Conservation (phyloP, 2,329 filamentous ascomycete genomes). For the Lojkania enalia region DNA sequence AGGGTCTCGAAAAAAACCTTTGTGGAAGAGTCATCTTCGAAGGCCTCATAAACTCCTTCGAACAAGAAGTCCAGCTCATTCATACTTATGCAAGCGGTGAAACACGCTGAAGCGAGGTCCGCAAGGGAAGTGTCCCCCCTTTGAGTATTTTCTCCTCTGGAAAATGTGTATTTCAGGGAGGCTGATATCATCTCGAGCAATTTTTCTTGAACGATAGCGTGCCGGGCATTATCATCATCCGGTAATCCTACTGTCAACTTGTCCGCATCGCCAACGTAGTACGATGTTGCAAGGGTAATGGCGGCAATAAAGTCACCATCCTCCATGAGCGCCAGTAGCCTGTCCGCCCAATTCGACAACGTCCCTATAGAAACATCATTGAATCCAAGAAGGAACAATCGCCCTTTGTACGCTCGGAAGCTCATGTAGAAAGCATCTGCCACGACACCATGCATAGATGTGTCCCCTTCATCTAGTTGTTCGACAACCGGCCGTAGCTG, state of each 20-base stretch:
- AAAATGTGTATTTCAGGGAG: conserved; percentile 86
- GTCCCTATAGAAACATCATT: conserved; percentile 90
- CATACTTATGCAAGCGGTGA: conserved; percentile 79
- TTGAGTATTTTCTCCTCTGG: conserved; percentile 57
- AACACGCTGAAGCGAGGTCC: conserved; percentile 80
- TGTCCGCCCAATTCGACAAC: conserved; percentile 95
- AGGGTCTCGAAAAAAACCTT: conserved; percentile 84
- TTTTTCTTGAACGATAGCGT: conserved; percentile 83
- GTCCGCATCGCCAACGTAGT: conserved; percentile 88
- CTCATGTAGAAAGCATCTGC: conserved; percentile 99
- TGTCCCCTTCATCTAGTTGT: conserved; percentile 82
- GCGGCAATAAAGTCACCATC: conserved; percentile 93
- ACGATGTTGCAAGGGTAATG: conserved; percentile 86
- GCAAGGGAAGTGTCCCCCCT: conserved; percentile 59
- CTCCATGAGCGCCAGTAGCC: conserved; percentile 91
- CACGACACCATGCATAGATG: conserved; percentile 90
- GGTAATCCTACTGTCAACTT: conserved; percentile 93
- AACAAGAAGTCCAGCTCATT: conserved; percentile 82
- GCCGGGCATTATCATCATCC: conserved; percentile 74
- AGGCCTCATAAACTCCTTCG: conserved; percentile 87
- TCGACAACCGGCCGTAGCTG: conserved; percentile 86
- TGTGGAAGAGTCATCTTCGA: conserved; percentile 73
- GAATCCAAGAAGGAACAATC: conserved; percentile 89
- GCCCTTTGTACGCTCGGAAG: conserved; percentile 91
- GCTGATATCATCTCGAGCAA: conserved; percentile 91